Base-by-base conservation (phyloP, 2,329 filamentous ascomycete species). In the Phyllachora maydis region DNA sequence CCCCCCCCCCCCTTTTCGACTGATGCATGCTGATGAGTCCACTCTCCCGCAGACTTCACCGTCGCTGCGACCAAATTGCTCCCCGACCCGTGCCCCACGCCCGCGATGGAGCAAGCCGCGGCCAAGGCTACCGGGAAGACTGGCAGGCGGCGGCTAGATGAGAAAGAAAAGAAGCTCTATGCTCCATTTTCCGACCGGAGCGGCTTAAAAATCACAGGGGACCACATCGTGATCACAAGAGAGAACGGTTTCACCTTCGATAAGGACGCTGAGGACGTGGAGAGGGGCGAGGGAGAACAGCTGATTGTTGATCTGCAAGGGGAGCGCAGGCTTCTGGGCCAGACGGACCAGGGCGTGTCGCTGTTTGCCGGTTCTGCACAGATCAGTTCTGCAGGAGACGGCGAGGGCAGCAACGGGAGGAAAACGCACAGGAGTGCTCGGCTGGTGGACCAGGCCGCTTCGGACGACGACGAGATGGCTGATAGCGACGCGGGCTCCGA, bases 171-270 rank as follows among this genome's bases (percentile, higher is more conserved):
- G 52, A 68, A 90, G 36, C 54, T 98, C 4, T 90, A 93, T 47
- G 90, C 88, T 3, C 90, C 88, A 16, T 95, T 98, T 85, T 92
- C 83, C 14, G 88, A 98, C 48, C 82, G 92, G 16, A 90, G 83
- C 33, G 88, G 88, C 38, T 66, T 98, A 8, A 71, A 95, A 42
- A 85, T 98, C 24, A 88, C 98, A 35, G 91, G 91, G 30, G 88
- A 98, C 48, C 83, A 85, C 6, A 83, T 98, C 18, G 98, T 91
- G 53, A 93, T 73, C 29, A 72, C 67, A 7, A 53, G 64, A 27
- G 65, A 73, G 24, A 72, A 70, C 35, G 68, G 67, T 0, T 74
- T 74, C 36, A 90, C 66, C 4, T 93, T 98, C 33, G 59, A 72
- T 43, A 61, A 59, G 32, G 63, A 67, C 15, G 59, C 48, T 3